Base-by-base conservation (phyloP, 768 basidiomycete genomes). In the Phaeolepiota aurea region DNA sequence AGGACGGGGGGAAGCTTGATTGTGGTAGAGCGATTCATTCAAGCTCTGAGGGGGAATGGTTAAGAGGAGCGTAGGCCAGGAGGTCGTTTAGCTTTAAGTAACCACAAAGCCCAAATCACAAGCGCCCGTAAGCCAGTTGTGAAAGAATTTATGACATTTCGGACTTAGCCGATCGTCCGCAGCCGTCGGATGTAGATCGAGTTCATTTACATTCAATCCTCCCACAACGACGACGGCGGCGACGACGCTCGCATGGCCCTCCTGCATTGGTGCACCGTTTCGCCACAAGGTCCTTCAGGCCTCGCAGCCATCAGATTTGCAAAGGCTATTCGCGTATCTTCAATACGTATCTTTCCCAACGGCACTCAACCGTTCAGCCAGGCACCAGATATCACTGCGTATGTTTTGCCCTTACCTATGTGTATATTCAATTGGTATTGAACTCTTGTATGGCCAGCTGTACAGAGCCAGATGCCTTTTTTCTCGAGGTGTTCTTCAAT, bases 401-500 rank as follows among this genome's bases (percentile, higher is more conserved):
- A 50, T 43, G 74, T 57, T 38, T 16, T 32, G 31, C 40, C 14
- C 5, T 14, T 19, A 37, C 14, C 13, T 32, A 40, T 28, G n/a
- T 12, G 21, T 46, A 21, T 48, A 18, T 9, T 28, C 7, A 19
- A 7, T 20, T 35, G 28, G n/a, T n/a, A 7, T 23, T 16, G 1
- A 11, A 21, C 23, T 9, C 21, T 34, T 5, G 39, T 51, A 31
- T 32, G 41, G 20, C 14, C 44, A 87, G 87, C 41, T 62, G 66
- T 44, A 89, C 87, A 19, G 75, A 82, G 46, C 87, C 85, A 0
- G 71, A 76, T 4, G 71, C 82, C 0, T 87, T 88, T 63, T 81
- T 77, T 52, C 64, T 87, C 13, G 75, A 87, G 40, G 62, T 87
- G 5, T 86, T 76, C 57, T 79, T 89, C 61, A 87, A 87, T 59